Evolutionary conservation across 1,284 basidiomycete genomes (phyloP).

Genomic region (Pseudozyma sp.): DNA sequence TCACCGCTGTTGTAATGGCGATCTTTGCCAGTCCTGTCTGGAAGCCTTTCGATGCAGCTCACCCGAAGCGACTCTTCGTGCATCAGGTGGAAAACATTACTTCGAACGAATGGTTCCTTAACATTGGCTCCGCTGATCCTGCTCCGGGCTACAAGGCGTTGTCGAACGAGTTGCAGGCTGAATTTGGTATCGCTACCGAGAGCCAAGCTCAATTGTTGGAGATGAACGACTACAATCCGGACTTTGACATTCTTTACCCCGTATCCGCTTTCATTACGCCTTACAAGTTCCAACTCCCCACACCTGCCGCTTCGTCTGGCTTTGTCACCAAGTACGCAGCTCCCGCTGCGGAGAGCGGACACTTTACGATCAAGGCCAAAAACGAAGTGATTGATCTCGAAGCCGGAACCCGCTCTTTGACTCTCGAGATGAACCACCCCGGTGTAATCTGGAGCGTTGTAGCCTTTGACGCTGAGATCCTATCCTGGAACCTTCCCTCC

Average conservation of each 20-base stretch:
- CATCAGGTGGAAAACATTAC: constrained; percentile 83
- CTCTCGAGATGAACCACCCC: constrained; percentile 81
- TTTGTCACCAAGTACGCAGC: constrained; percentile 36
- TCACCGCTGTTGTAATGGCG: constrained; percentile 73
- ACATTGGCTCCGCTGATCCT: constrained; percentile 85
- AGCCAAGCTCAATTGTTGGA: constrained; percentile 61
- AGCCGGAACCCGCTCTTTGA: constrained; percentile 79
- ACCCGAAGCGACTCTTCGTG: constrained; percentile 88
- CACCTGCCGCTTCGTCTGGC: constrained; percentile 66
- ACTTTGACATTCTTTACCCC: constrained; percentile 77
- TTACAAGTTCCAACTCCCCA: constrained; percentile 77
- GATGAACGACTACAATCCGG: constrained; percentile 66
- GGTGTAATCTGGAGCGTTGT: constrained; percentile 90
- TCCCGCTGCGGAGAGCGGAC: constrained; percentile 28
- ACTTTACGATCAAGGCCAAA: constrained; percentile 76
- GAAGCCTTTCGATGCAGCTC: constrained; percentile 81
- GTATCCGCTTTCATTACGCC: constrained; percentile 78
- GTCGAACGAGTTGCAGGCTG: constrained; percentile 75
- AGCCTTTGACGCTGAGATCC: constrained; percentile 90
- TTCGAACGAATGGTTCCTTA: constrained; percentile 80
- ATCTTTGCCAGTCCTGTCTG: constrained; percentile 74
- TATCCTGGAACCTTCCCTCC: constrained; percentile 77
- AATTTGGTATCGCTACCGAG: constrained; percentile 73
- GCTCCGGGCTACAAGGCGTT: constrained; percentile 80
- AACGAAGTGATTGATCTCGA: constrained; percentile 75